phyloP scores from a whole-genome alignment of 441 rosid genomes.

The Biscutella laevigata region DNA sequence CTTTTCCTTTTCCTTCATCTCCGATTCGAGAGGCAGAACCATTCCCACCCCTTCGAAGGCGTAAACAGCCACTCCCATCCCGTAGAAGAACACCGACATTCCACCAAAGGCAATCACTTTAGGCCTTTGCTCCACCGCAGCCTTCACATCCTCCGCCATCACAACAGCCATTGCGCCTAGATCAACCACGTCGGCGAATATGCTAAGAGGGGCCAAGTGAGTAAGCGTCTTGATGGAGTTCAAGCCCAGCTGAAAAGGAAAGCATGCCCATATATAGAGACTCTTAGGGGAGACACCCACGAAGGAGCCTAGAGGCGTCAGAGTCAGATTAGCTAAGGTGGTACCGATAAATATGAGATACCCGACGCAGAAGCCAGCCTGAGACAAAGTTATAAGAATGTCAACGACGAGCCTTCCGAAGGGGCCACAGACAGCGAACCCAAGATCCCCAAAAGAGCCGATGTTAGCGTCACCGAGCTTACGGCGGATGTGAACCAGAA shows the following conservation, averaged over 20 bases:
- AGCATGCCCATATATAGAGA: conserved; percentile 51
- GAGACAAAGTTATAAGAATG: too few species aligned
- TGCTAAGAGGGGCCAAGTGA: conserved; percentile 62
- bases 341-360: conserved; percentile 51
- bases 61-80: conserved; percentile 76
- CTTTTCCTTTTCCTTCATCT: conserved; percentile 47
- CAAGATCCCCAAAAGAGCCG: conserved; percentile 63
- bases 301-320: conserved; percentile 31
- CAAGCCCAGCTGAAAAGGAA: conserved; percentile 61
- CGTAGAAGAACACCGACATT: conserved; percentile 48
- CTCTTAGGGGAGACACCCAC: too few species aligned
- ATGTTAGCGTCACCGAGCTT: conserved; percentile 52
- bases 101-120: conserved; percentile 50
- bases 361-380: conserved; percentile 44
- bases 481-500: conserved; percentile 51
- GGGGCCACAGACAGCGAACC: conserved; percentile 46
- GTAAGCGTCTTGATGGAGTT: conserved; percentile 54
- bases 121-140: too few species aligned
- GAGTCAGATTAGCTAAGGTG: conserved; percentile 45
- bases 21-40: conserved; percentile 75
- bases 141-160: conserved; percentile 52
- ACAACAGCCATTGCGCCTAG: conserved; percentile 49
- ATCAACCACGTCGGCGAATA: conserved; percentile 58
- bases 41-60: conserved; percentile 72
- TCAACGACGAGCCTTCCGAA: too few species aligned